phyloP scores from a whole-genome alignment of 352 stramenopile species.

The Pythium volutum region DNA sequence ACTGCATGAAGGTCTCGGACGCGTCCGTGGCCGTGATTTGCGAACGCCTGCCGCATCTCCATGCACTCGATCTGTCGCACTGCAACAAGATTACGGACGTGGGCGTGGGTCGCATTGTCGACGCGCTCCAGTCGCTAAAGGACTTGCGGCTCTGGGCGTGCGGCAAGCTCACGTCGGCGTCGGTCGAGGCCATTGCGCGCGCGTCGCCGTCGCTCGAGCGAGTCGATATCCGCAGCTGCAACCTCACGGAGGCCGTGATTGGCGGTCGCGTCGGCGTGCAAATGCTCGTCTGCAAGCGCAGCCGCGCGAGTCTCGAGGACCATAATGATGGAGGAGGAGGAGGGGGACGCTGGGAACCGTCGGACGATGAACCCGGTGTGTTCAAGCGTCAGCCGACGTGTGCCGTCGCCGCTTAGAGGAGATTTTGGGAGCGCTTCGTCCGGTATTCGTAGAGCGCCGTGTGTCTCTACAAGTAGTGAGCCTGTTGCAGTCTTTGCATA shows the following conservation, averaged over 20 bases:
- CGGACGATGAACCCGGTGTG: constrained; percentile 61
- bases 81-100: constrained; percentile 76
- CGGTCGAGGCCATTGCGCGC: constrained; percentile 66
- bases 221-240: constrained; percentile 73
- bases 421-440: not conserved
- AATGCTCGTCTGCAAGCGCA: constrained; percentile 61
- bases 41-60: constrained; percentile 37
- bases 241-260: constrained; percentile 77
- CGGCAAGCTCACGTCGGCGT: constrained; percentile 70
- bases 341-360: constrained; percentile 68
- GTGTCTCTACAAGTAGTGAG: too few species aligned
- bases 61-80: constrained; percentile 79
- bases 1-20: constrained; percentile 87
- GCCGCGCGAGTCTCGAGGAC: constrained; percentile 51
- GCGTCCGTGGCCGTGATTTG: constrained; percentile 54
- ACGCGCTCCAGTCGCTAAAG: constrained; percentile 49
- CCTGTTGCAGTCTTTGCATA: not conserved
- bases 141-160: constrained; percentile 83
- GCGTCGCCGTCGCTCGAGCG: constrained; percentile 58
- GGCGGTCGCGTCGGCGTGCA: constrained; percentile 69
- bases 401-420: constrained; percentile 52
- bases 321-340: too few species aligned
- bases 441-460: not conserved
- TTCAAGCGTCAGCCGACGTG: constrained; percentile 64
- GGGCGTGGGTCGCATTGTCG: constrained; percentile 57